Percentiles rank a stretch among this genome's conserved stretches.
phyloP scores from a whole-genome alignment of 192 early-diverging fungal species.

The Mortierella alpina region DNA sequence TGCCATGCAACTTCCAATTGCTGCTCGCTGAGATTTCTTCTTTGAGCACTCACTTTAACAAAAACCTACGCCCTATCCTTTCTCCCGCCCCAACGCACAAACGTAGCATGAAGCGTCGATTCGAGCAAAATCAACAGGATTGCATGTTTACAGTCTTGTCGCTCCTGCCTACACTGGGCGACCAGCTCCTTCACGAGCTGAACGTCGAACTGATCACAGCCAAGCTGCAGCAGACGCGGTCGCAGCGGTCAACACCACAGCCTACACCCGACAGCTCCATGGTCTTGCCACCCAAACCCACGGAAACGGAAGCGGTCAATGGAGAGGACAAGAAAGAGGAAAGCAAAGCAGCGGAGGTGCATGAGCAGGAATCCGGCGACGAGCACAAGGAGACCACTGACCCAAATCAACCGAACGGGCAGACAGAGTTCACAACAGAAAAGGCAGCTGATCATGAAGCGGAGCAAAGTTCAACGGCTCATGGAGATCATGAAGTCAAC shows the following conservation, averaged over 20 bases:
- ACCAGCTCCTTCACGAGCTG: constrained; percentile 72
- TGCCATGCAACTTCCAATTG: no score
- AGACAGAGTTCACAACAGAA: constrained; percentile 5
- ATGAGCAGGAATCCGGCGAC: not conserved
- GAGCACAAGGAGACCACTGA: not conserved
- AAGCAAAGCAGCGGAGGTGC: constrained; percentile 6
- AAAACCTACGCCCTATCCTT: constrained; percentile 3
- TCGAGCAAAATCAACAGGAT: constrained; percentile 95
- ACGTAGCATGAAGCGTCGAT: constrained; percentile 84
- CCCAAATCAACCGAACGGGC: not conserved
- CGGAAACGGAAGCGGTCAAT: constrained; percentile 9
- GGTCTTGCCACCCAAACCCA: constrained; percentile 37
- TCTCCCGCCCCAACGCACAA: constrained; percentile 22
- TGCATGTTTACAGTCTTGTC: constrained; percentile 87
- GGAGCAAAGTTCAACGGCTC: constrained; percentile 4
- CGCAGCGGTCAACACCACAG: constrained; percentile 32
- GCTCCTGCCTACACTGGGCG: constrained; percentile 82
- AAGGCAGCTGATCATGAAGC: not conserved
- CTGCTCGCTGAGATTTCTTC: not conserved
- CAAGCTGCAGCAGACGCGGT: constrained; percentile 68
- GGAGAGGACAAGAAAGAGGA: constrained; percentile 9
- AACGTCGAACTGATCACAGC: constrained; percentile 83
- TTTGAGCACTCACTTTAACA: constrained; percentile 5
- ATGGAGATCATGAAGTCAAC: not conserved
- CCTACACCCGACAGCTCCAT: constrained; percentile 51